Evolutionary conservation across 192 early-diverging fungal genomes (phyloP), one percentile per base, ranked within the genome.

Genomic region (Coemansia sp.): DNA sequence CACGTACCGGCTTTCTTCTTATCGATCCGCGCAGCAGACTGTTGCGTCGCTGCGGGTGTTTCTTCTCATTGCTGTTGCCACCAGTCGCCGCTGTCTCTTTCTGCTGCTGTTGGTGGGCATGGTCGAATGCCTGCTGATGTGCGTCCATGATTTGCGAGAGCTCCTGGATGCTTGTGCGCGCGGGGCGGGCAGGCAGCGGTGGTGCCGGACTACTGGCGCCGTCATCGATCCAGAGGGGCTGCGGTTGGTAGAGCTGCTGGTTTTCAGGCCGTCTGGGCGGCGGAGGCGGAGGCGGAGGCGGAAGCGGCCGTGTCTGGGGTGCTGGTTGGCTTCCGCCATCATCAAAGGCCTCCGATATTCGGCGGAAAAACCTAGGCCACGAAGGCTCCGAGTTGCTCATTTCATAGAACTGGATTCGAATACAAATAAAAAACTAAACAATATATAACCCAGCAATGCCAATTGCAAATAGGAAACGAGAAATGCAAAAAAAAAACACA

Each of bases 361-460:
- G 66, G 22, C 53, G 66, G 16, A 77, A 25, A n/a, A 77, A 61
- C 51, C 66, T 69, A 44, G 75, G 75, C 75, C 75, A 77, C 22
- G 63, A 20, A 16, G 45, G 44, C 9, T 77, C 70, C 6, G 63
- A 39, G 50, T 69, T 55, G 8, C 57, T 64, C 75, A 77, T 77
- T 61, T 53, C 50, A 11, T 20, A 7, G 22, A 22, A 22, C 22
- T 53, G 48, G 16, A 12, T 19, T 53, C 19, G 10, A 53, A 19
- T 53, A 53, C 7, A 22, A 22, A 53, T 19, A 19, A 50, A 4
- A 11, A 53, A 6, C 17, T 6, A 53, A 22, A 53, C 7, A 53
- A 45, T 12, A 45, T 45, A 45, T 4, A 45, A 45, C 1, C 32
- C 32, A 32, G 32, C 32, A 32, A 32, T 32, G 32, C 32, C 32